Conservation (phyloP, 805 yeast genomes). For the Dipodascus albidus region DNA sequence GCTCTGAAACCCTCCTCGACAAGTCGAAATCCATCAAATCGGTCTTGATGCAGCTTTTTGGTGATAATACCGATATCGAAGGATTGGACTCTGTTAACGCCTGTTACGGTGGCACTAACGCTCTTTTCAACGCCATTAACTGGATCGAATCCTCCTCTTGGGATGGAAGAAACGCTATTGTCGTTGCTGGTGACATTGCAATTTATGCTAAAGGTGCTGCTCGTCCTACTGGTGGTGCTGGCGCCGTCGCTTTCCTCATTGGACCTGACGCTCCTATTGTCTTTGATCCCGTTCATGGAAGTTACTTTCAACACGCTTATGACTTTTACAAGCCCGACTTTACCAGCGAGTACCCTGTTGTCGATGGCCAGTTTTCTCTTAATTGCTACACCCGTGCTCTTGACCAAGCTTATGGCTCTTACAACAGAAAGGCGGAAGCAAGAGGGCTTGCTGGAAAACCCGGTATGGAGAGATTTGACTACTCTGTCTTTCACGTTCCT, state of each 20-base stretch:
- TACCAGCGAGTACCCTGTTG: conserved; percentile 91
- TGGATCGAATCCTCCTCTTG: conserved; percentile 94
- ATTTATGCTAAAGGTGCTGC: conserved; percentile 95
- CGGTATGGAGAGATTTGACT: conserved; percentile 64
- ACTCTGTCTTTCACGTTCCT: conserved; percentile 95
- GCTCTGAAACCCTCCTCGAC: conserved; percentile 94
- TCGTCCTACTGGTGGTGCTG: conserved; percentile 99
- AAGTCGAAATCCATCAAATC: conserved; percentile 95
- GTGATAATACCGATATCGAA: conserved; percentile 81
- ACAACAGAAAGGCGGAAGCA: conserved; percentile 62
- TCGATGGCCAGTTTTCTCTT: conserved; percentile 93
- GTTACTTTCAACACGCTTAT: conserved; percentile 93
- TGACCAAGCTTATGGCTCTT: conserved; percentile 73
- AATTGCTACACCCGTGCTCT: conserved; percentile 89
- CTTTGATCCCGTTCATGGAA: conserved; percentile 79
- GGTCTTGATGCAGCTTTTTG: conserved; percentile 87
- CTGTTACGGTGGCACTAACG: conserved; percentile 97
- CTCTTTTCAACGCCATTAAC: conserved; percentile 84
- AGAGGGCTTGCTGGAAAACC: conserved; percentile 36
- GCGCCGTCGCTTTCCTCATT: conserved; percentile 84
- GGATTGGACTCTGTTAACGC: conserved; percentile 96
- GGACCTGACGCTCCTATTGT: conserved; percentile 98
- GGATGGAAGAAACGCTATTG: conserved; percentile 98
- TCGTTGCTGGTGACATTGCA: conserved; percentile 96
- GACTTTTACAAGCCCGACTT: conserved; percentile 98